Evolutionary conservation across 2,329 filamentous ascomycete genomes (phyloP).

Genomic region (Hypoxylon sp.): DNA sequence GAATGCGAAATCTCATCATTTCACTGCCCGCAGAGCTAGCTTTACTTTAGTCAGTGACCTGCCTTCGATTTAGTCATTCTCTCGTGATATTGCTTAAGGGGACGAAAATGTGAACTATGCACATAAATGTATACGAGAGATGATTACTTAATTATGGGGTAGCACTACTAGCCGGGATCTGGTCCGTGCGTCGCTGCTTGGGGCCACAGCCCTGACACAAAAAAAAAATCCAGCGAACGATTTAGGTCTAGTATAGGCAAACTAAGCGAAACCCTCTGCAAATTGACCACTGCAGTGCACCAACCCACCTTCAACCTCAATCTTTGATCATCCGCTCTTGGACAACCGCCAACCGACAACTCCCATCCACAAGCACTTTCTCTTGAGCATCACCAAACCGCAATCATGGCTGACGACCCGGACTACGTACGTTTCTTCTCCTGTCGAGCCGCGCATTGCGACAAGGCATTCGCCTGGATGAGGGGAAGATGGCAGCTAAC

Average conservation of each 20-base stretch:
- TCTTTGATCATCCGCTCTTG: constrained; percentile 50
- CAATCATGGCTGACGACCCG: constrained; percentile 78
- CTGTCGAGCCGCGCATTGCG: constrained; percentile 20
- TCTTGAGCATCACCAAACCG: constrained; percentile 52
- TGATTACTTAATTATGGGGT: not conserved
- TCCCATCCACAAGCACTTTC: constrained; percentile 55
- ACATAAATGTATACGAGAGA: no score
- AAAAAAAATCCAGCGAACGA: constrained; percentile 34
- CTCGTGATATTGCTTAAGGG: no score
- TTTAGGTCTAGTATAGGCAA: constrained; percentile 20
- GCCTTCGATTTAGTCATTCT: no score
- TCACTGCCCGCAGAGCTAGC: no score
- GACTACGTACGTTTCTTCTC: constrained; percentile 82
- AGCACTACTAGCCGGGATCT: no score
- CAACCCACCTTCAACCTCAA: constrained; percentile 39
- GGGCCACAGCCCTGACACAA: constrained; percentile 38
- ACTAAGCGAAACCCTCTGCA: constrained; percentile 34
- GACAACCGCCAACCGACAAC: constrained; percentile 48
- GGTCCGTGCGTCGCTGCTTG: constrained; percentile 29
- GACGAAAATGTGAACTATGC: no score
- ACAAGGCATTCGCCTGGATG: constrained; percentile 2
- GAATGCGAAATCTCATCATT: no score
- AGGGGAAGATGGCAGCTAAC: constrained; percentile 44
- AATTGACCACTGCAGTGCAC: constrained; percentile 30
- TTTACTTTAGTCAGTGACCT: no score